Base-by-base conservation (phyloP, 2,329 filamentous ascomycete genomes). In the Colletotrichum lini region DNA sequence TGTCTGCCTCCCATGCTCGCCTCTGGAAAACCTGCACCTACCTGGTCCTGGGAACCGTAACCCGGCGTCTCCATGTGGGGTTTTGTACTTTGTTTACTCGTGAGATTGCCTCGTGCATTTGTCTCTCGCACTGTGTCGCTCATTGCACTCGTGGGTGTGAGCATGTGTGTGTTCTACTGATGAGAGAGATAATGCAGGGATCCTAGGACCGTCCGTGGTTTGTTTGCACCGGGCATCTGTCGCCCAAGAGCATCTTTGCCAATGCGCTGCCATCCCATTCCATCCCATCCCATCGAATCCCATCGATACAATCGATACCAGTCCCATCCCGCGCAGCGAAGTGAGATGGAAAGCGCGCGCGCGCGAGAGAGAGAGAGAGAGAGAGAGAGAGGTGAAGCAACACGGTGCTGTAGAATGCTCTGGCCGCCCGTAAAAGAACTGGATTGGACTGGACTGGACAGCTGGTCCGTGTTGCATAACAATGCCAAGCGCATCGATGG, bases 221-320 rank as follows among this genome's bases (percentile, higher is more conserved):
- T 35, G 54, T 70, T 69, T 72, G 45, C 42, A 69, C 26, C 38
- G 15, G 21, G n/a, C 49, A 42, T 49, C 56, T 45, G 50, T 65
- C 42, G 40, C 59, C 30, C 38, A 58, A 59, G 52, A 63, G 68
- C 68, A 9, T 8, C 30, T 68, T 54, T 63, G 65, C 65, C 40
- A 53, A 72, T 59, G 58, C 52, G 52, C 30, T 72, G 69, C 59
- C 69, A 72, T 72, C 69, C 69, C 69, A 72, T 70, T 53, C 54
- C 13, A 9, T 35, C 18, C 52, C 26, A 54, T 26, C 26, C 53
- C 69, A 69, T 72, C 69, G 65, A 65, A 72, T 70, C 62, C 56
- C 13, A 10, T 35, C 26, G 8, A 38, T 38, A 10, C 52, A 16
- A 54, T 26, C 26, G 18, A 42, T 57, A 23, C 9, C 38, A 57